These are phyloP conservation scores for Amoeboaphelidium protococcarum DNA, from an alignment of 371 early-diverging fungal species.

Conservation along the genomic window DNA sequence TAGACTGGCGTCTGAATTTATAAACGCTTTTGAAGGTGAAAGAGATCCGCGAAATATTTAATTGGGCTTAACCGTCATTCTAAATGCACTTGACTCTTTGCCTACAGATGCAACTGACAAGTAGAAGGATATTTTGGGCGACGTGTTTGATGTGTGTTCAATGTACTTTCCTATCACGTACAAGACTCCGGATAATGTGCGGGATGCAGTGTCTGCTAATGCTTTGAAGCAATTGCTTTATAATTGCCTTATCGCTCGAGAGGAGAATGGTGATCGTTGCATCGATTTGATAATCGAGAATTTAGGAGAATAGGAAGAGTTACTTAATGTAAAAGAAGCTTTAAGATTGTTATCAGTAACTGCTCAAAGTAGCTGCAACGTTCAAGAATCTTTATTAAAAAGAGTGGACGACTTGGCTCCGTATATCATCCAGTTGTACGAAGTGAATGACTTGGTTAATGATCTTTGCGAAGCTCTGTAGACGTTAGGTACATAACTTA, in stretches of 20 bases:
- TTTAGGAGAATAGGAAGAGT: too few species aligned
- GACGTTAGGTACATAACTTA: too few species aligned
- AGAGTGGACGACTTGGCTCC: too few species aligned
- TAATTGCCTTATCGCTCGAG: constrained; percentile 1
- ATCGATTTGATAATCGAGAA: neutral
- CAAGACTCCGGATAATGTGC: constrained; percentile 73
- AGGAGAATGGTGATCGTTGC: neutral
- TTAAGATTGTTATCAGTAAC: too few species aligned
- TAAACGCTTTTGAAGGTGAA: constrained; percentile 76
- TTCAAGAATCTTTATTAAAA: too few species aligned
- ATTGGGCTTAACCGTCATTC: constrained; percentile 45
- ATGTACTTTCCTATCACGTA: constrained; percentile 98
- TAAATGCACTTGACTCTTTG: constrained; percentile 18
- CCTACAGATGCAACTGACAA: neutral
- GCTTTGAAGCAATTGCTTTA: constrained; percentile 50
- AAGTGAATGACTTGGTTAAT: too few species aligned
- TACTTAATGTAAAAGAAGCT: too few species aligned
- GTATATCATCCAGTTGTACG: too few species aligned
- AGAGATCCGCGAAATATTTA: constrained; percentile 88
- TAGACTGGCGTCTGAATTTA: constrained; percentile 57
- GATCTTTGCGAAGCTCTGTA: too few species aligned
- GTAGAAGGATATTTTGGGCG: constrained; percentile 13
- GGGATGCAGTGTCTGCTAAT: constrained; percentile 69
- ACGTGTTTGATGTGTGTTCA: constrained; percentile 75
- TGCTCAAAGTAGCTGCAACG: too few species aligned